Evolutionary conservation across 495 filamentous ascomycete species (phyloP).

Genomic region (Baudoinia panamericana): DNA sequence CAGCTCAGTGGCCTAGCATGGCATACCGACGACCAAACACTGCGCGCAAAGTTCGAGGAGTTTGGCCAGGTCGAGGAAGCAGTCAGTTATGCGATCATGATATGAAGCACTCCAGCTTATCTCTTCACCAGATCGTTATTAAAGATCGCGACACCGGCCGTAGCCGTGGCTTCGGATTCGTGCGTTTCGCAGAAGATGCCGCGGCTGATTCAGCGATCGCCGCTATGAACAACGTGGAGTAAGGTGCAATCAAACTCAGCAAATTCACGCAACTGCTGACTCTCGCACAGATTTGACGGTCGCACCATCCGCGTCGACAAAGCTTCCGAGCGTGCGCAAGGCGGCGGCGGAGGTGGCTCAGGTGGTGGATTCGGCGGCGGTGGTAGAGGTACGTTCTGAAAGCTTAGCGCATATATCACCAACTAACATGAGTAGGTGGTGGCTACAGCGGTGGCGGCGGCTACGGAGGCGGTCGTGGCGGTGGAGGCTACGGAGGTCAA

Average conservation of each 20-base stretch:
- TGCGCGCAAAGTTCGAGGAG: constrained; percentile 77
- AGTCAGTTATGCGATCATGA: constrained; percentile 41
- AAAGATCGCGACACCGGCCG: constrained; percentile 94
- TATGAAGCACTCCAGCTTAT: neutral
- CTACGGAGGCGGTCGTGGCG: constrained; percentile 5
- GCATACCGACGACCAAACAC: constrained; percentile 81
- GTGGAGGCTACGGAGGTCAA: constrained; percentile 22
- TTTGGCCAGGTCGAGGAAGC: constrained; percentile 86
- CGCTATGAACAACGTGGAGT: constrained; percentile 92
- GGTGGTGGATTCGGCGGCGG: constrained; percentile 25
- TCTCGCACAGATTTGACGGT: constrained; percentile 67
- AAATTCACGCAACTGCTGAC: neutral
- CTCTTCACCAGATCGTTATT: constrained; percentile 83
- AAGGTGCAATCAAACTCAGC: constrained; percentile 30
- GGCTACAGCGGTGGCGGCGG: constrained; percentile 26
- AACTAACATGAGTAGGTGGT: too few relatives aligned
- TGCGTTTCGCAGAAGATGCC: constrained; percentile 67
- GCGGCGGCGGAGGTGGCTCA: constrained; percentile 39
- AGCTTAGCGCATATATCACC: neutral
- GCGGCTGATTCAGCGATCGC: constrained; percentile 72
- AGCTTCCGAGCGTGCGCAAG: constrained; percentile 65
- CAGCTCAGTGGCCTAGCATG: constrained; percentile 75
- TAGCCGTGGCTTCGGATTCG: constrained; percentile 95
- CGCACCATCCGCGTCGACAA: constrained; percentile 92
- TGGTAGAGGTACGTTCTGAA: constrained; percentile 25